Percentiles rank a stretch among this genome's conserved stretches.
Evolutionary conservation across 2,329 filamentous ascomycete genomes (phyloP).

Genomic region (Colletotrichum orchidophilum): DNA sequence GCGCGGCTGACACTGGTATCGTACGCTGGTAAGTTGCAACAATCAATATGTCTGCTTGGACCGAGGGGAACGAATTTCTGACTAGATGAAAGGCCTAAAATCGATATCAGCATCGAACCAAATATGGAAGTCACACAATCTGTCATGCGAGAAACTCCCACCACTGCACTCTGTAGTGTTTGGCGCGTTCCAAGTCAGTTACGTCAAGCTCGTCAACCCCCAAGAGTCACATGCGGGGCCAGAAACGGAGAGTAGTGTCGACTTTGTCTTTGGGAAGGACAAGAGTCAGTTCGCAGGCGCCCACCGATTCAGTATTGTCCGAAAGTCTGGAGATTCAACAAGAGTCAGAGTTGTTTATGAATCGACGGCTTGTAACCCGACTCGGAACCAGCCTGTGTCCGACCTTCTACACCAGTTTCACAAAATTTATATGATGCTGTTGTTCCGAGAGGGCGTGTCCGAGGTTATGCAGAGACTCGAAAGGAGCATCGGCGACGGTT

Average conservation of each 20-base stretch:
- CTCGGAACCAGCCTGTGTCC: not conserved
- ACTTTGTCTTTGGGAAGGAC: not conserved
- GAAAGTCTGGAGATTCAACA: not conserved
- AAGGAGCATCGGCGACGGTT: not conserved
- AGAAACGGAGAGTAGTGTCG: not conserved
- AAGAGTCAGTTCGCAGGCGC: not conserved
- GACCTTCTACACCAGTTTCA: not conserved
- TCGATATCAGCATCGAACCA: not conserved
- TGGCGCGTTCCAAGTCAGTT: not conserved
- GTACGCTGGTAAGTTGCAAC: not conserved
- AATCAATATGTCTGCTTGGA: too few relatives aligned
- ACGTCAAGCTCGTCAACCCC: not conserved
- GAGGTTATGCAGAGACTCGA: not conserved
- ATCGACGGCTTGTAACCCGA: not conserved
- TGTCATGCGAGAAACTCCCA: not conserved
- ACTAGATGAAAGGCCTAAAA: not conserved
- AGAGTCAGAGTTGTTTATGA: not conserved
- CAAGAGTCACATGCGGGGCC: not conserved
- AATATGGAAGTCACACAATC: not conserved
- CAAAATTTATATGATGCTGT: not conserved
- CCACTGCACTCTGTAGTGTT: not conserved
- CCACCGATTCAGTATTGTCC: not conserved
- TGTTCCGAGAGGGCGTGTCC: not conserved
- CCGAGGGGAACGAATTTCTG: not conserved
- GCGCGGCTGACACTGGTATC: not conserved